Evolutionary conservation across 257 asterid species (phyloP), one percentile per base, ranked within the genome.

Genomic region (Lithospermum erythrorhizon): DNA sequence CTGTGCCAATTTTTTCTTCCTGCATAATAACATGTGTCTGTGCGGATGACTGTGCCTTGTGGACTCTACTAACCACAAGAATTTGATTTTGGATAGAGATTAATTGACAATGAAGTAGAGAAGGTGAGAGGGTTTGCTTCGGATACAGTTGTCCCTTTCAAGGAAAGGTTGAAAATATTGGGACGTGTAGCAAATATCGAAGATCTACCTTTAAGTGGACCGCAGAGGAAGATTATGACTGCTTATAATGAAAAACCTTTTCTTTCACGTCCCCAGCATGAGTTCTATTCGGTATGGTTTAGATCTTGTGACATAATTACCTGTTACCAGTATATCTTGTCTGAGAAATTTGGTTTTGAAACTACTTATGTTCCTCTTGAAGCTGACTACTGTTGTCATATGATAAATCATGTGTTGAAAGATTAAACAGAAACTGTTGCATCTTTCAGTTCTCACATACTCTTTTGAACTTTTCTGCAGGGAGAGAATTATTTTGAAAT

Each of bases 211-310:
- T 19, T 66, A 27, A 49, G 70, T 66, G 58, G 41, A 30, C 47
- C 51, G 5, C 65, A 66, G 55, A 49, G 56, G 41, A 56, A 41
- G 20, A 27, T 65, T 21, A 65, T 56, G 53, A 49, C 17, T 57
- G 53, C 63, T 65, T 65, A 56, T 21, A 56, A 56, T 22, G 60
- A 56, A 30, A 56, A 56, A 19, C 63, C 63, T 35, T 37, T 59
- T 21, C 59, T 66, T 52, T 66, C 60, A 17, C 59, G 59, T 51
- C 70, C 59, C 8, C 70, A 66, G 32, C 65, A 66, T 41, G 60
- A 66, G 20, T 51, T 66, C 47, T 66, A 66, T 56, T 29, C 30
- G 64, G 70, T 58, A 58, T 23, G 51, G 30, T 25, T 22, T 35
- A 35, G 45, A 35, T 27, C 32, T 25, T 27, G 45, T 35, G 14